Conservation (phyloP, 139 green algal species). For the Chlorella sp. region DNA sequence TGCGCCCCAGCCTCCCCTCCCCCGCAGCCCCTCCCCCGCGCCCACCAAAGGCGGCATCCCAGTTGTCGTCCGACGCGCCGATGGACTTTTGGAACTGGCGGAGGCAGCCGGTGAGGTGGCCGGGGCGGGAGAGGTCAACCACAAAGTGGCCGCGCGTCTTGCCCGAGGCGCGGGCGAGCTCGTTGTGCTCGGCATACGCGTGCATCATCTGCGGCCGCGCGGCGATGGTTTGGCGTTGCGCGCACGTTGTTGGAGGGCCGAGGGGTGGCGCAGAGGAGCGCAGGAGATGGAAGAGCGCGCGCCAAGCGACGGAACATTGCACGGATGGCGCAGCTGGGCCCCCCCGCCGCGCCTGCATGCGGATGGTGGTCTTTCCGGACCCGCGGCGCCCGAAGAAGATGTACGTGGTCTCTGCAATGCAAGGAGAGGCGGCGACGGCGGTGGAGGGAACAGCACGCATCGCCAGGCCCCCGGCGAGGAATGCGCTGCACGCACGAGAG, state of each 20-base stretch:
- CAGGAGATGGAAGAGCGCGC: no score
- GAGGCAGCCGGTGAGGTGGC: conserved; percentile 83
- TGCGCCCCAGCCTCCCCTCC: no score
- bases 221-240: no score
- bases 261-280: no score
- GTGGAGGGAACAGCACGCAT: no score
- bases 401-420: conserved; percentile 77
- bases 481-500: no score
- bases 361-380: conserved; percentile 88
- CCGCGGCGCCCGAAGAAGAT: conserved; percentile 73
- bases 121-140: conserved; percentile 74
- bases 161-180: conserved; percentile 36
- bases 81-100: conserved; percentile 73
- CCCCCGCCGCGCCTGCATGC: conserved; percentile 71
- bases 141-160: conserved; percentile 74
- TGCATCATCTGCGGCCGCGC: conserved; percentile 66
- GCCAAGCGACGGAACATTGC: no score
- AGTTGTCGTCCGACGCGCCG: conserved; percentile 72
- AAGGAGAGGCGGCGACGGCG: no score
- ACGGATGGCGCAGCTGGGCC: no score
- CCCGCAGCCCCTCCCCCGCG: no score
- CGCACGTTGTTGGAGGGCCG: no score
- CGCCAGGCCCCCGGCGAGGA: no score
- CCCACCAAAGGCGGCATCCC: conserved; percentile 77
- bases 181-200: conserved; percentile 73